A percentile compares a stretch with the other conserved stretches of the same genome.
phyloP scores from a whole-genome alignment of 1,284 basidiomycete genomes.

The Puccinia hordei region DNA sequence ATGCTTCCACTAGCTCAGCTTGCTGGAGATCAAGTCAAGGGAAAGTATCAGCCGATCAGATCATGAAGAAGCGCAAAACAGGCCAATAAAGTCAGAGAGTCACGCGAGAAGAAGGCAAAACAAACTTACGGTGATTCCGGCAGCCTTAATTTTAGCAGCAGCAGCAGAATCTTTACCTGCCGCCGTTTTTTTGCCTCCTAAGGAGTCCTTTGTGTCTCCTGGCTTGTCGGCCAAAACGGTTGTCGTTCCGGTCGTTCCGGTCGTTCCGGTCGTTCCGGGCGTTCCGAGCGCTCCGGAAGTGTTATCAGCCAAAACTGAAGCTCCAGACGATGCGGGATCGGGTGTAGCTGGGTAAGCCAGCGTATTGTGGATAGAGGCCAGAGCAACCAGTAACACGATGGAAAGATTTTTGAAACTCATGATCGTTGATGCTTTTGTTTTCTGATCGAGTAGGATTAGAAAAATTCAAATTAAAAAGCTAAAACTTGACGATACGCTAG shows the following conservation, averaged over 20 bases:
- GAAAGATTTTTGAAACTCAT: conserved; percentile 23
- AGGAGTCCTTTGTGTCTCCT: no score
- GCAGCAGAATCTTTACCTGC: not conserved
- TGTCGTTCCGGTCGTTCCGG: no score
- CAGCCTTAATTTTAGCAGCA: not conserved
- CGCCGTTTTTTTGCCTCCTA: not conserved
- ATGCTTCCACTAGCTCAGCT: conserved; percentile 14
- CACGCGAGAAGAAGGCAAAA: not conserved
- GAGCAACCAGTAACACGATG: not conserved
- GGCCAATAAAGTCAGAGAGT: not conserved
- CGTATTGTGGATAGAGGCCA: not conserved
- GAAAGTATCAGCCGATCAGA: not conserved
- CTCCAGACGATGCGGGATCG: not conserved
- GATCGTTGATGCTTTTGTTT: no score
- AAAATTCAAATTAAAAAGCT: not conserved
- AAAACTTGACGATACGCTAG: not conserved
- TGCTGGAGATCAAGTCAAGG: not conserved
- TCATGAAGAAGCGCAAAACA: not conserved
- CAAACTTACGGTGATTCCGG: conserved; percentile 15
- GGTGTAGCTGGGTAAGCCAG: not conserved
- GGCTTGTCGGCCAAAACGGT: not conserved
- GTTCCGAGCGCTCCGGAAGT: not conserved
- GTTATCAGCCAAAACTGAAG: not conserved
- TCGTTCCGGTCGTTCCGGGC: no score
- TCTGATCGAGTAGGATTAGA: not conserved